Percentiles rank a stretch among this genome's conserved stretches.
phyloP scores from a whole-genome alignment of 2,329 filamentous ascomycete genomes.

The Huntiella bhutanensis region DNA sequence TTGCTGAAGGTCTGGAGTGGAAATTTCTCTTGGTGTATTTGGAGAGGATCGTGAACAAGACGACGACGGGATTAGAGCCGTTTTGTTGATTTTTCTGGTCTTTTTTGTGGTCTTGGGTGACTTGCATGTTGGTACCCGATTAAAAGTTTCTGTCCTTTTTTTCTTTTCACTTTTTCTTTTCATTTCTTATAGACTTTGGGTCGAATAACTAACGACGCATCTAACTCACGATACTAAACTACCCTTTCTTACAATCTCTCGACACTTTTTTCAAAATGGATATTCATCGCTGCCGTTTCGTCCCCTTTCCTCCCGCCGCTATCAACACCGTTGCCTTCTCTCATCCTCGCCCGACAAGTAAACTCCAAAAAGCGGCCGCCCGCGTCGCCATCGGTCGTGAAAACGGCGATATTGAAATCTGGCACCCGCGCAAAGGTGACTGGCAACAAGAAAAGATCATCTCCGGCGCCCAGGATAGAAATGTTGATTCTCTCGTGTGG shows the following conservation, averaged over 20 bases:
- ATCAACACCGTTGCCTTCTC: conserved; percentile 95
- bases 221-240: background rate
- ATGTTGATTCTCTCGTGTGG: conserved; percentile 83
- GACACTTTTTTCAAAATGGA: conserved; percentile 44
- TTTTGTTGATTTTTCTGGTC: background rate
- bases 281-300: conserved; percentile 91
- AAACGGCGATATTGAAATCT: conserved; percentile 94
- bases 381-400: conserved; percentile 77
- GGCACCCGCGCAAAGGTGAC: conserved; percentile 65
- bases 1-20: conserved; percentile 1
- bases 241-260: background rate
- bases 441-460: conserved; percentile 88
- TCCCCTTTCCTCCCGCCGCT: conserved; percentile 74
- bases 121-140: background rate
- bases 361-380: conserved; percentile 34
- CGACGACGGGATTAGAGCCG: background rate
- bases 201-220: background rate
- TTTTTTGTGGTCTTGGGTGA: background rate
- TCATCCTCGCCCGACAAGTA: conserved; percentile 37
- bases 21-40: background rate
- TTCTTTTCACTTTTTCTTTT: background rate
- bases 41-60: background rate
- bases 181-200: background rate
- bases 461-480: conserved; percentile 63
- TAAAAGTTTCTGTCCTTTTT: background rate